These are phyloP conservation scores for Candida wancherniae DNA, from an alignment of 805 yeast species.

Conservation along the genomic window DNA sequence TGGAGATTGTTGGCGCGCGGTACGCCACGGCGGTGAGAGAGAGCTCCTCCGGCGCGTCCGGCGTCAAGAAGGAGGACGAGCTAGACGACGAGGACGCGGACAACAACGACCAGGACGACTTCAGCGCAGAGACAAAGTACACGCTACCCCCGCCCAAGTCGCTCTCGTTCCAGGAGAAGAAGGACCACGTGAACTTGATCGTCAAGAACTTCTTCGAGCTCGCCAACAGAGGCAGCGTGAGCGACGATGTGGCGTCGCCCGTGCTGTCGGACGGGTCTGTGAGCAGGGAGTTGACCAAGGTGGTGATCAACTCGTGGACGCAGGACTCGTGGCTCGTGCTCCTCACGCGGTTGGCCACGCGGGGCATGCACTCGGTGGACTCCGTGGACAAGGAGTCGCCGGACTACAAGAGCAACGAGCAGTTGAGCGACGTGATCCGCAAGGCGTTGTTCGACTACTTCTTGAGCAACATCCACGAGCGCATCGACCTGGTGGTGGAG, in stretches of 20 bases:
- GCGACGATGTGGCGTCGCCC: slow-evolving; percentile 11
- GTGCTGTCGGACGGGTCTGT: slow-evolving; percentile 26
- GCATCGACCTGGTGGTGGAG: slow-evolving; percentile 73
- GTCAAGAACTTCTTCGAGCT: slow-evolving; percentile 54
- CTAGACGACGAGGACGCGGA: slow-evolving; percentile 18
- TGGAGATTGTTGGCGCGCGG: slow-evolving; percentile 65
- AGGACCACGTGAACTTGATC: slow-evolving; percentile 51
- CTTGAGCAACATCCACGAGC: slow-evolving; percentile 61
- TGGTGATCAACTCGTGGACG: slow-evolving; percentile 48
- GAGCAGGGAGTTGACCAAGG: slow-evolving; percentile 51
- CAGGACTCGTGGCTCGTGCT: slow-evolving; percentile 73
- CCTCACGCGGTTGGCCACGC: slow-evolving; percentile 70
- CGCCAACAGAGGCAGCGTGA: slow-evolving; percentile 27
- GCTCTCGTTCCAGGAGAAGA: slow-evolving; percentile 50
- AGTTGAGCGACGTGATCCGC: slow-evolving; percentile 58
- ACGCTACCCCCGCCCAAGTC: slow-evolving; percentile 55
- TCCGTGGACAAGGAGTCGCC: slow-evolving; percentile 18
- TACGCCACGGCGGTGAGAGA: slow-evolving; percentile 42
- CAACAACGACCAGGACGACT: slow-evolving; percentile 22
- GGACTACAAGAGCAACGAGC: slow-evolving; percentile 27
- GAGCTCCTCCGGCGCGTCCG: slow-evolving; percentile 3
- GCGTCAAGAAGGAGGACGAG: slow-evolving; percentile 13
- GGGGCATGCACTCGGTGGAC: slow-evolving; percentile 54
- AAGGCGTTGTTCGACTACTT: slow-evolving; percentile 69
- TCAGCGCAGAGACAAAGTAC: slow-evolving; percentile 40